phyloP scores from a whole-genome alignment of 176 grass and related monocot species.

The Zoysia japonica region DNA sequence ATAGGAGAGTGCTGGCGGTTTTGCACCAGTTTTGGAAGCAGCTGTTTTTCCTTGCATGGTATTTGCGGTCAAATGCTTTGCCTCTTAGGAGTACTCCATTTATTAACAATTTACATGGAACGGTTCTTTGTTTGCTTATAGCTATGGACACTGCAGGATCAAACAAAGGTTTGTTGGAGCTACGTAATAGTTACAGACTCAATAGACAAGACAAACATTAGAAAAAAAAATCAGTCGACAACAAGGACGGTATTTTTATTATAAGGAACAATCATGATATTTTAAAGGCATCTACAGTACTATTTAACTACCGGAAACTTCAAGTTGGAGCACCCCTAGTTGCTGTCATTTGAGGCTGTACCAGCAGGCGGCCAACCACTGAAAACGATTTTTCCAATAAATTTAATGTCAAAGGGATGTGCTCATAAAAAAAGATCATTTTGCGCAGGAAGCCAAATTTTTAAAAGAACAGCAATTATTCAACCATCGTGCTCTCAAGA shows the following conservation, averaged over 20 bases:
- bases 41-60: slow-evolving; percentile 15
- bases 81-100: neutral
- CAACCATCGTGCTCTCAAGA: slow-evolving; percentile 34
- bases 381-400: slow-evolving; percentile 29
- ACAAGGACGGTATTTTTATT: neutral
- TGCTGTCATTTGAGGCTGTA: slow-evolving; percentile 42
- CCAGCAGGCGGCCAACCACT: slow-evolving; percentile 37
- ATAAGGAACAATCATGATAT: neutral
- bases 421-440: slow-evolving; percentile 7
- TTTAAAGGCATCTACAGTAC: neutral
- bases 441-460: neutral
- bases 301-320: slow-evolving; percentile 25
- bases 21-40: neutral
- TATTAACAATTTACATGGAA: neutral
- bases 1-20: neutral
- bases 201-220: neutral
- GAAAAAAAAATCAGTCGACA: neutral
- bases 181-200: slow-evolving; percentile 6
- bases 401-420: slow-evolving; percentile 32
- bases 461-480: slow-evolving; percentile 14
- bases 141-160: neutral
- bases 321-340: slow-evolving; percentile 27
- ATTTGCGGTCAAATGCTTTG: neutral
- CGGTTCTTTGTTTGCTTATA: neutral
- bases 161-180: neutral